Conservation (phyloP, 352 stramenopile species). For the Pythium diclinum region DNA sequence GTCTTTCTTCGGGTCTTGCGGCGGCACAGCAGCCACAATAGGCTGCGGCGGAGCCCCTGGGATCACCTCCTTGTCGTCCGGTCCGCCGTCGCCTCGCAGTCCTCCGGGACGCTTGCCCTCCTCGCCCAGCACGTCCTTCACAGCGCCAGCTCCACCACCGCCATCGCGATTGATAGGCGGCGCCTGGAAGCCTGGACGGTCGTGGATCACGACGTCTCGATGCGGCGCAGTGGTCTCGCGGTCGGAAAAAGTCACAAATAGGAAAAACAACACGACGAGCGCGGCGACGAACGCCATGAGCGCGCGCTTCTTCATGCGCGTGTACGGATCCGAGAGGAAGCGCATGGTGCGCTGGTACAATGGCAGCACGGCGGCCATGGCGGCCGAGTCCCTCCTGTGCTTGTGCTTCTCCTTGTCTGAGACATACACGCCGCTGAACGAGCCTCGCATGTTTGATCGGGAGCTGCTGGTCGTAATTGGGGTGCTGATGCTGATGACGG, state of each 20-base stretch:
- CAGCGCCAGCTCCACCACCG: not conserved
- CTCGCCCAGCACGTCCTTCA: slow-evolving; percentile 1
- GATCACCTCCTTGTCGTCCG: not conserved
- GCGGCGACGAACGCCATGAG: slow-evolving; percentile 32
- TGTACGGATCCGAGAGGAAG: slow-evolving; percentile 56
- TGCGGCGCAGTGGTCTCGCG: slow-evolving; percentile 3
- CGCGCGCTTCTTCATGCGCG: slow-evolving; percentile 52
- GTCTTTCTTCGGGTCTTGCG: not conserved
- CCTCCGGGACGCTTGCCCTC: slow-evolving; percentile 12
- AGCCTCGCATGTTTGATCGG: slow-evolving; percentile 7
- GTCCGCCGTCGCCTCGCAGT: slow-evolving; percentile 9
- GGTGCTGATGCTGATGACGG: not conserved
- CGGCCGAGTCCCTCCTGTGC: slow-evolving; percentile 13
- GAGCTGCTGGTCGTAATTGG: not conserved
- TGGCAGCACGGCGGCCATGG: slow-evolving; percentile 33
- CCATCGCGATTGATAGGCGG: not conserved
- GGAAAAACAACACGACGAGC: slow-evolving; percentile 61
- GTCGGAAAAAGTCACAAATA: slow-evolving; percentile 39
- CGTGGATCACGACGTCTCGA: slow-evolving; percentile 18
- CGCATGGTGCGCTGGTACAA: slow-evolving; percentile 67
- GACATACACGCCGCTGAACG: slow-evolving; percentile 4
- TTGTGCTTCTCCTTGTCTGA: slow-evolving; percentile 11
- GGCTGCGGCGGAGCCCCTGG: slow-evolving; percentile 17
- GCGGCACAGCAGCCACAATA: slow-evolving; percentile 11
- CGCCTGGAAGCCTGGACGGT: slow-evolving; percentile 25